These are phyloP conservation scores for Pythium coloratum DNA, from an alignment of 352 stramenopile genomes.

Conservation along the genomic window DNA sequence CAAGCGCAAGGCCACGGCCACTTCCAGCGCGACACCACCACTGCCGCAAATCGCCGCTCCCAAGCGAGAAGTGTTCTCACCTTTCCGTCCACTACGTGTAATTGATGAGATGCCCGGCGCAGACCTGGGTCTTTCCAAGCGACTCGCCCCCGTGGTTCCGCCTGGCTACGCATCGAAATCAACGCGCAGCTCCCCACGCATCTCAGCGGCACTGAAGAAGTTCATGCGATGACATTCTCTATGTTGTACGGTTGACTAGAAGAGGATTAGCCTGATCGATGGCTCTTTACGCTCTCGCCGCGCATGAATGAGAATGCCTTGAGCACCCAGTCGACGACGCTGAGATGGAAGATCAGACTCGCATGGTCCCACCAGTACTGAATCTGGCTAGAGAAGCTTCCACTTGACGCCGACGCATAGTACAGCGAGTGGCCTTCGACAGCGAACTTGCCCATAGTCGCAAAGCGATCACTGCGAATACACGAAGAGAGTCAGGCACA, in stretches of 20 bases:
- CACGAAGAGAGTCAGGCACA: conserved; percentile 9
- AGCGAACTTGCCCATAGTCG: conserved; percentile 73
- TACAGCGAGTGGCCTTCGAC: conserved; percentile 59
- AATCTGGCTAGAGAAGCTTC: conserved; percentile 8
- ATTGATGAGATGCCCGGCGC: conserved; percentile 26
- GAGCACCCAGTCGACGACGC: conserved; percentile 58
- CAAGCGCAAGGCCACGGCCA: conserved; percentile 20
- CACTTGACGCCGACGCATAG: conserved; percentile 22
- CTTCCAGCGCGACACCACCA: not conserved
- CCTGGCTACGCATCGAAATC: conserved; percentile 15
- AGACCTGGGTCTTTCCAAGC: not conserved
- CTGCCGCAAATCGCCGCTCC: conserved; percentile 3
- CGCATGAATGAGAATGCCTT: conserved; percentile 38
- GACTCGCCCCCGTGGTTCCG: conserved; percentile 11
- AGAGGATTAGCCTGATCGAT: conserved; percentile 23
- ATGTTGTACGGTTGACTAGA: not conserved
- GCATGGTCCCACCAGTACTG: conserved; percentile 69
- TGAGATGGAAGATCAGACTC: conserved; percentile 61
- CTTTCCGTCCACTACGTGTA: conserved; percentile 14
- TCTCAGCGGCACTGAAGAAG: conserved; percentile 27
- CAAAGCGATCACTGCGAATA: conserved; percentile 61
- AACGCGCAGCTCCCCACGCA: conserved; percentile 25
- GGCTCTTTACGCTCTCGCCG: conserved; percentile 23
- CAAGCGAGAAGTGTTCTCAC: conserved; percentile 16
- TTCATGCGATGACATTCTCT: conserved; percentile 24